Conservation (phyloP, 1,284 basidiomycete species). For the Boletus hoseneyae region DNA sequence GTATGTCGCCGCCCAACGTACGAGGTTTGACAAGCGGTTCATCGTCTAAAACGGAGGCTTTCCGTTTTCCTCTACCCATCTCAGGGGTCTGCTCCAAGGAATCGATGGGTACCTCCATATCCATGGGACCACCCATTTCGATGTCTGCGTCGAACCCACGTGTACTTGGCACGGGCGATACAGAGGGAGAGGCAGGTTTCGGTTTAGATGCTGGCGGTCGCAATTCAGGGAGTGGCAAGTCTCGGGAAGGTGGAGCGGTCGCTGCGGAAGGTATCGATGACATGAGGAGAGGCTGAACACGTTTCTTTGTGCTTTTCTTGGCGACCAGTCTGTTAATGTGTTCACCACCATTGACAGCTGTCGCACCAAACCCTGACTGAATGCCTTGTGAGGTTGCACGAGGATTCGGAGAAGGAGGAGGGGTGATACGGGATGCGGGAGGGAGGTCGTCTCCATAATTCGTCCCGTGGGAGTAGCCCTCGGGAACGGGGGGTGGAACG, state of each 20-base stretch:
- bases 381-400: constrained; percentile 29
- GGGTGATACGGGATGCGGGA: constrained; percentile 40
- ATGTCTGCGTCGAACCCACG: constrained; percentile 33
- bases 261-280: constrained; percentile 38
- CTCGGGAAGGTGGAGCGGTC: constrained; percentile 16
- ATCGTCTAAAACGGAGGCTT: constrained; percentile 46
- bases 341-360: constrained; percentile 44
- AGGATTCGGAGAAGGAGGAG: constrained; percentile 46
- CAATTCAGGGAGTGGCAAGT: constrained; percentile 11
- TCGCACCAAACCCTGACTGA: constrained; percentile 39
- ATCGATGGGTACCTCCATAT: constrained; percentile 37
- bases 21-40: constrained; percentile 45
- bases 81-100: constrained; percentile 28
- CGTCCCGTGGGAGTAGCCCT: constrained; percentile 60
- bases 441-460: constrained; percentile 25
- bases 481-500: constrained; percentile 56
- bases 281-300: constrained; percentile 51
- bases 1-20: constrained; percentile 71
- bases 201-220: constrained; percentile 20
- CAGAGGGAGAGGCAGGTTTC: constrained; percentile 23
- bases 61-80: constrained; percentile 45
- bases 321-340: constrained; percentile 70
- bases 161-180: constrained; percentile 27
- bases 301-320: constrained; percentile 70
- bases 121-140: constrained; percentile 29